Evolutionary conservation across 148 eudicot genomes (phyloP), one percentile per base, ranked within the genome.

Genomic region (Suaeda aralocaspica): DNA sequence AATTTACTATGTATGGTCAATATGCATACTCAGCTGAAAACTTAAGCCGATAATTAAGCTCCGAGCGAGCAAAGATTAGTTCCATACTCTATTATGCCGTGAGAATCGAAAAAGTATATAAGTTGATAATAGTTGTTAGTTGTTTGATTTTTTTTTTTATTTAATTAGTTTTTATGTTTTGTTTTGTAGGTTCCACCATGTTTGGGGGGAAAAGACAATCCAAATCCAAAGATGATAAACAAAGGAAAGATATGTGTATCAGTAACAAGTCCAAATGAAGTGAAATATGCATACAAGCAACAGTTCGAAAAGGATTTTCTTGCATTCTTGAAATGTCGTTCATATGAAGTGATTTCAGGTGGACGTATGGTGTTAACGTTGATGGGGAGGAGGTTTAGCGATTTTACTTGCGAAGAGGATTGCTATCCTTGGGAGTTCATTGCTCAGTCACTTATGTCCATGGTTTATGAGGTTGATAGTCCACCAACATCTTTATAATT

Each of bases 381-480:
- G 46, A 75, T 84, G 80, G 90, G 92, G 0, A 80, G 90, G 52
- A 74, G 24, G 31, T 72, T 79, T 0, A 5, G 22, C 6, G 72
- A 83, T 36, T 79, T 81, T 15, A 26, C 79, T 1, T 59, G 59
- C 25, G 72, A 76, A 30, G 79, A 77, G 22, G 77, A 77, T 72
- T 36, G 64, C 63, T 42, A 72, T 55, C 88, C 83, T 2, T 89
- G 90, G 90, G 89, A 89, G 33, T 81, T 87, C 56, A 45, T 92
- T 26, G 84, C 89, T 14, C 82, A 61, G 6, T 81, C 89, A 13
- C 80, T 92, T 16, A 81, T 66, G 76, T 72, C 66, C 72, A 66
- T 89, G 84, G 87, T 74, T 70, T 75, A 76, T 3, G 71, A 89
- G 87, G 97, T 91, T n/a, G n/a, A n/a, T n/a, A n/a, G n/a, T n/a